Evolutionary conservation across 75 land plant genomes (phyloP), one percentile per base, ranked within the genome.

Genomic region (Azolla pinnata): DNA sequence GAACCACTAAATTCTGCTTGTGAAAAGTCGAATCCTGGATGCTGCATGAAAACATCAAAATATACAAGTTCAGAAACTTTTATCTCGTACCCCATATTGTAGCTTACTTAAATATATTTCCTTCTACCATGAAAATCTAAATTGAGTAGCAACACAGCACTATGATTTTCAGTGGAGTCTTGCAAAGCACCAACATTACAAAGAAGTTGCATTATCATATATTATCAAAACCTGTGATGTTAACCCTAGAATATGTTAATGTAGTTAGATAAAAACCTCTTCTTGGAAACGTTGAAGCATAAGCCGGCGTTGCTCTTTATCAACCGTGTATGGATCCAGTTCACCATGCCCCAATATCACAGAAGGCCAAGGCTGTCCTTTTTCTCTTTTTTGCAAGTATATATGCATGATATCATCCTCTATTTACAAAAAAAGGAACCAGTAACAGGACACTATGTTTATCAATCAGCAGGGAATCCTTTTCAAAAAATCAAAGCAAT

Each of bases 251-350:
- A n/a, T n/a, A n/a, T n/a, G n/a, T n/a, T n/a, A n/a, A n/a, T n/a
- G n/a, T n/a, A n/a, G n/a, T n/a, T n/a, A n/a, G n/a, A n/a, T n/a
- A n/a, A n/a, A n/a, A n/a, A 91, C 97, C 96, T 92, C 97, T 68
- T 85, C 96, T 61, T 92, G 97, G 68, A 92, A 92, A 40, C 97
- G 78, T 67, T 92, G 87, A 54, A 92, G 79, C 95, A 92, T 82
- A 42, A 92, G 82, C 5, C 97, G 82, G 67, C 84, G 91, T 68
- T 92, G 88, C 62, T 92, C 96, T 59, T 82, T 75, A 81, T 92
- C 97, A 33, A 83, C 71, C 34, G 84, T 29, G 50, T 75, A 81
- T 24, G 97, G 79, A 73, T 92, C 95, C 24, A 92, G 71, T 49
- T 74, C 68, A 54, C 90, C 96, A 60, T 88, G 83, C 28, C 97